These are phyloP conservation scores for Microdochium trichocladiopsis DNA, from an alignment of 2,329 filamentous ascomycete genomes.

Conservation along the genomic window DNA sequence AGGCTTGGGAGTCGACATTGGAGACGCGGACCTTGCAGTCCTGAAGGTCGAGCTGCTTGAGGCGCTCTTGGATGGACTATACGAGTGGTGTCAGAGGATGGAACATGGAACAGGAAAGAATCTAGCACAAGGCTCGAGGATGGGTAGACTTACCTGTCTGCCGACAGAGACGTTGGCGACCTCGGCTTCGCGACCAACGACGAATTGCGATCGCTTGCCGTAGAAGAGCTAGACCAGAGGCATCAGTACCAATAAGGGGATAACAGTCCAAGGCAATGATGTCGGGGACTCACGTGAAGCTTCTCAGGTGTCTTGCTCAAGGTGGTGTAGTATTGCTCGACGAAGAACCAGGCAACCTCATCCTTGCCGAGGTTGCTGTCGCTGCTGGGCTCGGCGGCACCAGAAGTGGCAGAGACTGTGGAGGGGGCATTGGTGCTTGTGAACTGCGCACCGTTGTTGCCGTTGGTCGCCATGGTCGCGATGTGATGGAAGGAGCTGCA, in stretches of 20 bases:
- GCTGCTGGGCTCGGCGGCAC: slow-evolving; percentile 20
- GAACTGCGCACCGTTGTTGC: slow-evolving; percentile 36
- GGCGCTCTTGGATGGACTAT: slow-evolving; percentile 88
- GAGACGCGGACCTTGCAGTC: slow-evolving; percentile 97
- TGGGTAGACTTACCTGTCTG: slow-evolving; percentile 67
- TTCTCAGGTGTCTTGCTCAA: slow-evolving; percentile 91
- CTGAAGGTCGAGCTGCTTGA: slow-evolving; percentile 87
- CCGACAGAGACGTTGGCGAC: slow-evolving; percentile 81
- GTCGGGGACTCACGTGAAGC: slow-evolving; percentile 58
- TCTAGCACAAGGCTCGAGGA: slow-evolving; percentile 1
- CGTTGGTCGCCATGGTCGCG: slow-evolving; percentile 50
- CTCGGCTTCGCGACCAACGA: slow-evolving; percentile 86
- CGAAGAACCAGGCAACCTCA: slow-evolving; percentile 98
- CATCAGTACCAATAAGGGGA: slow-evolving; percentile 1
- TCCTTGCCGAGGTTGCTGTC: slow-evolving; percentile 64
- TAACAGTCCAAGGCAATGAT: neutral
- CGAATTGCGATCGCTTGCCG: slow-evolving; percentile 90
- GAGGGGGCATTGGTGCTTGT: slow-evolving; percentile 23
- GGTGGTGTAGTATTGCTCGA: slow-evolving; percentile 98
- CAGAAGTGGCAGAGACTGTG: slow-evolving; percentile 21
- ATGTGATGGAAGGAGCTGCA: neutral
- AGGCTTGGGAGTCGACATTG: slow-evolving; percentile 95
- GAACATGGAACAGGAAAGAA: slow-evolving; percentile 4
- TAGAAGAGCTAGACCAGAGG: slow-evolving; percentile 67
- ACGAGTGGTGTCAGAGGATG: neutral